Evolutionary conservation across 345 rosid species (phyloP).

Genomic region (Euphorbia pulcherrima): DNA sequence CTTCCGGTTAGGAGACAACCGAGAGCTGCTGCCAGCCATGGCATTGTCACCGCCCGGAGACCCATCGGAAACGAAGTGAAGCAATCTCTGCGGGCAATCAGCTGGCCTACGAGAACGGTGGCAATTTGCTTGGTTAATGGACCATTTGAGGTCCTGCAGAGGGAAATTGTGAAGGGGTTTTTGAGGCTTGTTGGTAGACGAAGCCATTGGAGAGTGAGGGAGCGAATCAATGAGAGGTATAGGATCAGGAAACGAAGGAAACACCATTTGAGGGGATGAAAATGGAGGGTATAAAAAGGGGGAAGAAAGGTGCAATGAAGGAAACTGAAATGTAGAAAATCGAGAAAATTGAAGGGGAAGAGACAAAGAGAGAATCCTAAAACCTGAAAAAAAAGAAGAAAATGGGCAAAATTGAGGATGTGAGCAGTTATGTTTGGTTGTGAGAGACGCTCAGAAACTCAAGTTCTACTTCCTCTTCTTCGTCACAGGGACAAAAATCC

Average conservation of each 20-base stretch:
- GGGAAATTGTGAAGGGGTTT: conserved; percentile 69
- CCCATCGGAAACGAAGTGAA: conserved; percentile 20
- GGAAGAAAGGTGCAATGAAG: not conserved
- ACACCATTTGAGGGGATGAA: conserved; percentile 18
- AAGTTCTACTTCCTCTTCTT: no score
- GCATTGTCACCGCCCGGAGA: conserved; percentile 19
- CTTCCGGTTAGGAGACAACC: conserved; percentile 21
- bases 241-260: conserved; percentile 1
- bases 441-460: not conserved
- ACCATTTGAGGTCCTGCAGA: conserved; percentile 57
- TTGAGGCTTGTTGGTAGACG: conserved; percentile 42
- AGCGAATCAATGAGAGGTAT: not conserved
- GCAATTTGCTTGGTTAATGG: conserved; percentile 35
- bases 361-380: not conserved
- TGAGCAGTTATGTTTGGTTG: not conserved
- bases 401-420: not conserved
- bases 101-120: conserved; percentile 45
- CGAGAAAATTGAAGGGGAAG: not conserved
- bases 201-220: conserved; percentile 19
- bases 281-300: not conserved
- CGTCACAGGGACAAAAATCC: not conserved
- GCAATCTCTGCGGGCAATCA: conserved; percentile 19
- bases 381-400: not conserved
- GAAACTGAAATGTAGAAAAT: not conserved
- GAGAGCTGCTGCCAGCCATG: conserved; percentile 23